Conservation (phyloP, 176 grass and related monocot genomes). For the Eragrostis nindensis region DNA sequence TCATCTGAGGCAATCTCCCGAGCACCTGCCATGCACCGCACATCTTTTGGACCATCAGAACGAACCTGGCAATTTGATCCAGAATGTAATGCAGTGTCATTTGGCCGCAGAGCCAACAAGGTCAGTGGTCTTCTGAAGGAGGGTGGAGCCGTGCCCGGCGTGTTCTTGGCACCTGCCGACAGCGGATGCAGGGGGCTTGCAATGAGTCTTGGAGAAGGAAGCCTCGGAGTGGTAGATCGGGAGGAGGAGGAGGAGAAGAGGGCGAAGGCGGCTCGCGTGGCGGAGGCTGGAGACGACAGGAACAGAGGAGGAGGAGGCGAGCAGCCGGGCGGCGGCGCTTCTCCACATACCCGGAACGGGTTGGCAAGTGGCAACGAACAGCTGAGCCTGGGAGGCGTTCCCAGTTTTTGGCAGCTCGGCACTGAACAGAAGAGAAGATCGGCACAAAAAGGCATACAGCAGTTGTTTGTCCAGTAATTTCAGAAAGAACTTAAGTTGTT, state of each 20-base stretch:
- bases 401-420: too few species aligned
- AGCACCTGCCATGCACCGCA: constrained; percentile 29
- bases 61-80: not conserved
- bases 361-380: not conserved
- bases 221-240: constrained; percentile 22
- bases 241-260: not conserved
- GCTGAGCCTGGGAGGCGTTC: too few species aligned
- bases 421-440: too few species aligned
- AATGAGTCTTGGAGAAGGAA: not conserved
- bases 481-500: too few species aligned
- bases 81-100: constrained; percentile 2
- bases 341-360: constrained; percentile 13
- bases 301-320: not conserved
- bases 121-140: constrained; percentile 47
- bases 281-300: not conserved
- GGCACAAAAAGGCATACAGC: too few species aligned
- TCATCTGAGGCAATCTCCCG: constrained; percentile 20
- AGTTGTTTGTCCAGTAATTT: too few species aligned
- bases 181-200: constrained; percentile 2
- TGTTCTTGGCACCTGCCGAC: not conserved
- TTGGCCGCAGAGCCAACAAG: not conserved
- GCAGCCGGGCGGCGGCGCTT: constrained; percentile 14
- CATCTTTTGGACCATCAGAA: not conserved
- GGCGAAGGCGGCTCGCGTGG: not conserved
- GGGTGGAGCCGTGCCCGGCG: not conserved